Percentiles rank a stretch among this genome's conserved stretches.
Conservation (phyloP, 345 rosid genomes). For the Murraya paniculata region DNA sequence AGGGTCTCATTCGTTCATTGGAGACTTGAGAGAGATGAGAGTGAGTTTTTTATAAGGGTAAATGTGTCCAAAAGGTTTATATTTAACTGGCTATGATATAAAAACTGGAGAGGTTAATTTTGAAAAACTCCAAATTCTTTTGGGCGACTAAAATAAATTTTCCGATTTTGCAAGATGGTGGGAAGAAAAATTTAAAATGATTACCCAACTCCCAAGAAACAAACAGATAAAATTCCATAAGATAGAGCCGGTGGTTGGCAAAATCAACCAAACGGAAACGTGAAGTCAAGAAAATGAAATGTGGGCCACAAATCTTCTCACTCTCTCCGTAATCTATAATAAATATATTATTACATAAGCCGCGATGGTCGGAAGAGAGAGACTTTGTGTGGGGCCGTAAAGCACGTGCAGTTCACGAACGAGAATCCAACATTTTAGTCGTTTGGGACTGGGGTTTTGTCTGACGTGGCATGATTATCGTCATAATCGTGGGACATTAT, state of each 20-base stretch:
- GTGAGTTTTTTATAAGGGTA: too few species aligned
- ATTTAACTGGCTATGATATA: too few species aligned
- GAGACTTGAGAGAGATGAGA: too few species aligned
- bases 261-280: not conserved
- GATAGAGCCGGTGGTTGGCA: slow-evolving; percentile 3
- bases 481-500: not conserved
- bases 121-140: too few species aligned
- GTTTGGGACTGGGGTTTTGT: not conserved
- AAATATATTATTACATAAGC: not conserved
- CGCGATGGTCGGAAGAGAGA: not conserved
- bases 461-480: not conserved
- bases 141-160: too few species aligned
- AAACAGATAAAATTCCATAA: not conserved
- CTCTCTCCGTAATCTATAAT: too few species aligned
- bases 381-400: not conserved
- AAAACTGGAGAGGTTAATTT: too few species aligned
- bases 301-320: not conserved
- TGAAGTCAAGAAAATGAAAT: not conserved
- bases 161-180: not conserved
- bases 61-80: too few species aligned
- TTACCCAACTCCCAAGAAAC: not conserved
- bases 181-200: not conserved
- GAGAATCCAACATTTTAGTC: not conserved
- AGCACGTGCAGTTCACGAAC: not conserved
- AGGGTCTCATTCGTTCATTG: too few species aligned